Evolutionary conservation across 257 asterid species (phyloP).

Genomic region (Fraxinus excelsior): DNA sequence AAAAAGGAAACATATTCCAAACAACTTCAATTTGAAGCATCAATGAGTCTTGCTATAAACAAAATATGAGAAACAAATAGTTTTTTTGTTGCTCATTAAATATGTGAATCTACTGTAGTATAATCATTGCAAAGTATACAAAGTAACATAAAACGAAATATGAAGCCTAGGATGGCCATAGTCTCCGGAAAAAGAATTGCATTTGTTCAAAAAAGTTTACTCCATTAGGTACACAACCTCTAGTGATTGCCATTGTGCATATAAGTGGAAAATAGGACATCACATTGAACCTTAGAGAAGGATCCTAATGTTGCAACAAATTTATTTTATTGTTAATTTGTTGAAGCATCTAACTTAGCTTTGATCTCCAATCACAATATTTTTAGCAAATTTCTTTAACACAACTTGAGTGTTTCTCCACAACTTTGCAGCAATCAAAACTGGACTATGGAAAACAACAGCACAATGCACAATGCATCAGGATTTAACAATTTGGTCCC

Average conservation of each 20-base stretch:
- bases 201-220: not conserved
- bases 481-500: slow-evolving; percentile 8
- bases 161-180: not conserved
- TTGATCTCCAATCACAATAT: not conserved
- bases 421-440: slow-evolving; percentile 14
- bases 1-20: not conserved
- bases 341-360: slow-evolving; percentile 18
- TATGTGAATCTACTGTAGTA: not conserved
- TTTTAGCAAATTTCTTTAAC: not conserved
- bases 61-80: not conserved
- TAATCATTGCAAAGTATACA: not conserved
- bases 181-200: not conserved
- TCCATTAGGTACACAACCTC: not conserved
- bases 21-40: not conserved
- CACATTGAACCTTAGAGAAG: not conserved
- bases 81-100: not conserved
- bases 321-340: slow-evolving; percentile 17
- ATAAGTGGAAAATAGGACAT: not conserved
- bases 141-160: not conserved
- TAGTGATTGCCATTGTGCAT: not conserved
- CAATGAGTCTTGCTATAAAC: not conserved
- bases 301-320: not conserved
- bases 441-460: not conserved
- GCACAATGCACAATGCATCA: not conserved
- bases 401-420: slow-evolving; percentile 6